Base-by-base conservation (phyloP, 768 basidiomycete genomes). In the Neoboletus magnificus region DNA sequence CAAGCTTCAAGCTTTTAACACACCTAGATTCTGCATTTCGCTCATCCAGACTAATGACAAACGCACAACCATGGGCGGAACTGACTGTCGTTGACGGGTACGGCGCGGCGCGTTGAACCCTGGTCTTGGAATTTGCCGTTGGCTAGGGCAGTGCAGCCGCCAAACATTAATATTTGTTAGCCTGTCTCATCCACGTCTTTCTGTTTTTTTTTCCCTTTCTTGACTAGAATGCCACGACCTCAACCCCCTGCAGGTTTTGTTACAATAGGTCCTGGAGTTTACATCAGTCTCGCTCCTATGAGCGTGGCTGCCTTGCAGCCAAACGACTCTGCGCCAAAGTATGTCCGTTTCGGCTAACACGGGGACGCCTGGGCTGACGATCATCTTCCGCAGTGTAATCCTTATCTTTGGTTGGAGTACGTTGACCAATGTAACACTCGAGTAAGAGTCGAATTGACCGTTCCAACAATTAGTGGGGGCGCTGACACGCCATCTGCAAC, bases 331-430 rank as follows among this genome's bases (percentile, higher is more conserved):
- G 37, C 48, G 1, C 68, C 68, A 54, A 60, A 55, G 69, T 69
- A 56, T 16, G 69, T 57, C 30, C 33, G 10, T 44, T 39, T 18
- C 3, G 6, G 7, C 10, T 10, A 25, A 23, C 11, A 15, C 11
- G 0, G 27, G n/a, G 11, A 20, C 29, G 7, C 15, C 22, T 43
- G 41, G 16, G 30, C 6, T 56, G 23, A 67, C 39, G 9, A 4
- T 51, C 4, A 0, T 11, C 45, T 35, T 39, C 20, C 23, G 8
- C 42, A 69, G 68, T 12, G 57, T 71, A 10, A 71, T 69, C 43
- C 62, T 69, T 16, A 61, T 69, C 16, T 69, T 69, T 20, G 69
- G 68, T 23, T 69, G 69, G 68, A 65, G 68, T 69, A 39, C 29
- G 67, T 58, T 20, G 23, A 18, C 29, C 13, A 7, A 25, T 22